Evolutionary conservation across 2,329 filamentous ascomycete genomes (phyloP), one percentile per base, ranked within the genome.

Genomic region (Apiospora rasikravindrae): DNA sequence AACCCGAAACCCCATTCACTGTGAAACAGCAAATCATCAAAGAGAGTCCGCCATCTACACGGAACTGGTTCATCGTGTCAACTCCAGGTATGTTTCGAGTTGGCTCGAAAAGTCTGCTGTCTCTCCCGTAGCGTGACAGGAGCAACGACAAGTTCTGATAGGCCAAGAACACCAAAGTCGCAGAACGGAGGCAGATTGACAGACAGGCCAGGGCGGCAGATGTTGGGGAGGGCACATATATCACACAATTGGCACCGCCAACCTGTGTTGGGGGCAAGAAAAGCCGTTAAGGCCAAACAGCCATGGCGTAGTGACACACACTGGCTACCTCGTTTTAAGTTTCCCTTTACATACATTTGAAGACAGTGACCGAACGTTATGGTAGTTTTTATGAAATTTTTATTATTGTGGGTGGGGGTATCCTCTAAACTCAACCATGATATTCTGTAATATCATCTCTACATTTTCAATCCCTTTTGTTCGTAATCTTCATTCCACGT

Each of bases 351-450:
- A 61, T 37, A 61, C 29, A 19, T 7, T 7, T n/a, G n/a, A 49
- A 8, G 19, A 37, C 53, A 33, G 10, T n/a, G 33, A 64, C 40
- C 19, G 22, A 6, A 64, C 24, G 33, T 3, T 40, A 22, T 64
- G 16, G 37, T 37, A 61, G 45, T 61, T 61, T 61, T 61, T 37
- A 61, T 61, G 57, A 40, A 64, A 24, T 40, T 61, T 64, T 64
- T 40, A 64, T 64, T 64, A 13, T 33, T 64, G 19, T 40, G 57
- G 40, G 19, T 64, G 57, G 40, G 40, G 57, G 57, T 64, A 64
- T 64, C 57, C 57, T 64, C 57, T 64, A 40, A 61, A n/a, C 57
- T 64, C 19, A 64, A 64, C 57, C 57, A 64, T 64, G 57, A 40
- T 24, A 64, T 64, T 40, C 29, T 40, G 14, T 4, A 64, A 64